Base-by-base conservation (phyloP, 2,329 filamentous ascomycete genomes). In the Dothideomycetes sp. region DNA sequence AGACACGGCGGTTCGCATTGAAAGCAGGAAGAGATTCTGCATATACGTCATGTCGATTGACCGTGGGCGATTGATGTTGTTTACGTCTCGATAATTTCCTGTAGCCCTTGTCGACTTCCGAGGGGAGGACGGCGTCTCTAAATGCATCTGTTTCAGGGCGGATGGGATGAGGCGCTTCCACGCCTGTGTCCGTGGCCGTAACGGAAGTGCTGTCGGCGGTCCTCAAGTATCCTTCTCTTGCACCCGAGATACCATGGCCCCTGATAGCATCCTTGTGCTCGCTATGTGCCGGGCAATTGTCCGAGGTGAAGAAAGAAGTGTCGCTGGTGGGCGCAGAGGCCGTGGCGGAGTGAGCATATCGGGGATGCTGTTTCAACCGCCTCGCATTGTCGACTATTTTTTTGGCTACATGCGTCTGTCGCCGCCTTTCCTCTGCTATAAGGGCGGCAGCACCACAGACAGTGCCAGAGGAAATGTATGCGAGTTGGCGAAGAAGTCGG, bases 381-480 rank as follows among this genome's bases (percentile, higher is more conserved):
- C 32, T 35, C 30, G 38, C 56, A 46, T 60, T 60, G 19, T 61
- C 58, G 24, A 52, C 55, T 29, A 60, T 52, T 42, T 49, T 52
- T 45, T 58, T 54, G 27, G 58, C 47, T 9, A 55, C 37, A 29
- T 51, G 44, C 2, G 55, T 58, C 36, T 53, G 48, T 19, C 59
- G 47, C 24, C 59, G 45, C 30, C 56, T 48, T 46, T 60, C 57
- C 43, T 62, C 59, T 8, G 55, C 50, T 41, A 57, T 54, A 4
- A 62, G 33, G n/a, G 54, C 49, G 5, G 50, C 57, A 10, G 56
- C 47, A 19, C 56, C 58, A 5, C 53, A 52, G 5, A 52, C 57
- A n/a, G 57, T 56, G 24, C 58, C 59, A 31, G 57, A 60, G 11
- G 56, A 57, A 38, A 59, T 58, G 47, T 60, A 61, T 19, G 57